Percentiles rank a stretch among this genome's conserved stretches.
These are phyloP conservation scores for Skeletonema tropicum DNA, from an alignment of 108 stramenopile genomes.

Conservation along the genomic window DNA sequence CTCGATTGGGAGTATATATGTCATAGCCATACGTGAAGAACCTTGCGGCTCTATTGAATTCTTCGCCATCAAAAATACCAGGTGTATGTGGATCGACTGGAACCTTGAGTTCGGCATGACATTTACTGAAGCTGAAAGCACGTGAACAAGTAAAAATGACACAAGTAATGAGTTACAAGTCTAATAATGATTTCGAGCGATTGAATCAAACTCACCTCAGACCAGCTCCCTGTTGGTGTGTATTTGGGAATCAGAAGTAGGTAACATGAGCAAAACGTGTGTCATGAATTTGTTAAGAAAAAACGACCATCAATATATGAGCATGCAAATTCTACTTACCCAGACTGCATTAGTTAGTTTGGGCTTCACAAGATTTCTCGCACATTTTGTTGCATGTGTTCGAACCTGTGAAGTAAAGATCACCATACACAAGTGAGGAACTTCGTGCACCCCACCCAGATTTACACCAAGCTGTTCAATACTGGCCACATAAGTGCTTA, in stretches of 20 bases:
- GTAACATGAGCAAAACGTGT: too few relatives aligned
- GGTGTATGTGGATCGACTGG: conserved; percentile 88
- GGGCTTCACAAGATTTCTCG: conserved; percentile 55
- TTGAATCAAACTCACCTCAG: conserved; percentile 13
- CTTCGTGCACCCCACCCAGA: conserved; percentile 50
- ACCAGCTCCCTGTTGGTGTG: conserved; percentile 70
- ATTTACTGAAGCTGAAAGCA: conserved; percentile 57
- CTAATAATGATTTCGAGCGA: too few relatives aligned
- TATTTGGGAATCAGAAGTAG: too few relatives aligned
- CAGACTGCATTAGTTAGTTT: conserved; percentile 87
- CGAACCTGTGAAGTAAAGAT: conserved; percentile 65
- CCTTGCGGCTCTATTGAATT: conserved; percentile 79
- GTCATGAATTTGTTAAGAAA: too few relatives aligned
- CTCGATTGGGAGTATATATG: conserved; percentile 84
- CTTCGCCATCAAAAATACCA: conserved; percentile 93
- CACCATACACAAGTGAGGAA: conserved; percentile 86
- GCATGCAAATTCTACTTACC: background rate
- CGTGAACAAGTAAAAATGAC: too few relatives aligned
- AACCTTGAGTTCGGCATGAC: conserved; percentile 90
- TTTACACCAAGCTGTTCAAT: conserved; percentile 66
- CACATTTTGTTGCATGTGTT: conserved; percentile 75
- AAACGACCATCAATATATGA: too few relatives aligned
- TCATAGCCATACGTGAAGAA: conserved; percentile 95
- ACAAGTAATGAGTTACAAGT: too few relatives aligned
- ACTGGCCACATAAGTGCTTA: conserved; percentile 85